phyloP scores from a whole-genome alignment of 2,329 filamentous ascomycete genomes.

The Pseudogymnoascus sp. region DNA sequence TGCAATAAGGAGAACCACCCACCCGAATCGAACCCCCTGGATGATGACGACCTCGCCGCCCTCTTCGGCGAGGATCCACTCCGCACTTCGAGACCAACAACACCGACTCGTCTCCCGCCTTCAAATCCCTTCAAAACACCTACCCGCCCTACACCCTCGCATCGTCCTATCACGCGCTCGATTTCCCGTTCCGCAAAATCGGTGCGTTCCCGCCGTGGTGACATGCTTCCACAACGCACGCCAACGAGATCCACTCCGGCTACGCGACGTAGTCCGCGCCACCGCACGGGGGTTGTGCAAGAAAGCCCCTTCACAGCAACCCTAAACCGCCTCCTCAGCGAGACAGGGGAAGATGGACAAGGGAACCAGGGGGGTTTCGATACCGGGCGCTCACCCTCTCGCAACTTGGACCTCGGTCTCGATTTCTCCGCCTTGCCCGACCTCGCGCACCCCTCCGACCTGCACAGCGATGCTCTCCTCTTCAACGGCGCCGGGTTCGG shows the following conservation, averaged over 20 bases:
- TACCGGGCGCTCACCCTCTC: constrained; percentile 19
- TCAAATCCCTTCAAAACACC: constrained; percentile 28
- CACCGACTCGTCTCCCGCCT: constrained; percentile 19
- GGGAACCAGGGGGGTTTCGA: constrained; percentile 1
- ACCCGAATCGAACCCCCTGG: constrained; percentile 14
- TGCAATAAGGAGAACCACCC: constrained; percentile 24
- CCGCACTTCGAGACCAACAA: constrained; percentile 19
- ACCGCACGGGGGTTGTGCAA: constrained; percentile 18
- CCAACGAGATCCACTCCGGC: constrained; percentile 21
- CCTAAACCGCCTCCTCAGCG: constrained; percentile 26
- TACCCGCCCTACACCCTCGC: constrained; percentile 25
- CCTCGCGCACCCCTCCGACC: constrained; percentile 17
- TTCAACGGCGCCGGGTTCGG: constrained; percentile 19
- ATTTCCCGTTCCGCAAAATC: constrained; percentile 25
- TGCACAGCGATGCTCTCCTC: constrained; percentile 16
- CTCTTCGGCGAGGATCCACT: constrained; percentile 27
- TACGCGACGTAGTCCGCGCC: constrained; percentile 21
- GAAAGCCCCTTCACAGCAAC: constrained; percentile 30
- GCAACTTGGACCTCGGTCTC: constrained; percentile 17
- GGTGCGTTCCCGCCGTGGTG: constrained; percentile 13
- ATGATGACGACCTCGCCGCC: constrained; percentile 23
- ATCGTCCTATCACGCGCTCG: constrained; percentile 26
- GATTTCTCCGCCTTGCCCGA: constrained; percentile 30
- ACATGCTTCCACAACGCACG: constrained; percentile 20
- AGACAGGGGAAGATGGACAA: constrained; percentile 20